phyloP scores from a whole-genome alignment of 768 basidiomycete genomes.

The Krasilnikovozyma curviuscula region DNA sequence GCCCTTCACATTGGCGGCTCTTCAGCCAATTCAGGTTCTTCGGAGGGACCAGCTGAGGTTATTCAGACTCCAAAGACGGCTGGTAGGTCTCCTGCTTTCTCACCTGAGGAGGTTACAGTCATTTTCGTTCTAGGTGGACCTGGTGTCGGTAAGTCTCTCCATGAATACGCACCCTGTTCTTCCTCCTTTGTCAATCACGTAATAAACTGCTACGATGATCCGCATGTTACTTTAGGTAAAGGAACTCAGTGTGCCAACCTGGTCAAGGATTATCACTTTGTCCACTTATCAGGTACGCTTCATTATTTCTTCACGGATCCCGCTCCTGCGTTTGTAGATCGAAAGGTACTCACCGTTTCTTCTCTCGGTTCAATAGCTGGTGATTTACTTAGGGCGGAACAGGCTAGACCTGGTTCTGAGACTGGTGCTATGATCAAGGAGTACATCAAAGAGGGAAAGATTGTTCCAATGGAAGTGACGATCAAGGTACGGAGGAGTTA shows the following conservation, averaged over 20 bases:
- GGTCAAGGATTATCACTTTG: slow-evolving; percentile 67
- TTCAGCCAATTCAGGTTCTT: background rate
- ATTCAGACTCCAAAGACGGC: background rate
- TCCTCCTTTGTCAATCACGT: background rate
- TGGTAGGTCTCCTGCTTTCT: slow-evolving; percentile 32
- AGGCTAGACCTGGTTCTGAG: slow-evolving; percentile 60
- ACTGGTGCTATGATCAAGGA: slow-evolving; percentile 68
- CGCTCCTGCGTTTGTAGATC: background rate
- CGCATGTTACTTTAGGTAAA: slow-evolving; percentile 68
- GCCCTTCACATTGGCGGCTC: slow-evolving; percentile 4
- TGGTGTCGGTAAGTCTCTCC: slow-evolving; percentile 50
- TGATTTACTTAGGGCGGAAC: slow-evolving; percentile 91
- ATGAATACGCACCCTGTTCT: slow-evolving; percentile 3
- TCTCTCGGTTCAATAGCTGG: slow-evolving; percentile 44
- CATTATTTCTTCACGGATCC: background rate
- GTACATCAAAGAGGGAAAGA: slow-evolving; percentile 74
- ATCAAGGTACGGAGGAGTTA: slow-evolving; percentile 33
- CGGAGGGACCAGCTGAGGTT: background rate
- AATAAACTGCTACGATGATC: background rate
- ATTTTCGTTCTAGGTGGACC: slow-evolving; percentile 93
- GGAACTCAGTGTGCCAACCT: slow-evolving; percentile 82
- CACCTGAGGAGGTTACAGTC: slow-evolving; percentile 55
- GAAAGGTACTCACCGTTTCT: background rate
- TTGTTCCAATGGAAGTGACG: slow-evolving; percentile 94
- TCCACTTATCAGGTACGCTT: slow-evolving; percentile 71